phyloP scores from a whole-genome alignment of 164 flowering plant genomes.

The Sedum album region DNA sequence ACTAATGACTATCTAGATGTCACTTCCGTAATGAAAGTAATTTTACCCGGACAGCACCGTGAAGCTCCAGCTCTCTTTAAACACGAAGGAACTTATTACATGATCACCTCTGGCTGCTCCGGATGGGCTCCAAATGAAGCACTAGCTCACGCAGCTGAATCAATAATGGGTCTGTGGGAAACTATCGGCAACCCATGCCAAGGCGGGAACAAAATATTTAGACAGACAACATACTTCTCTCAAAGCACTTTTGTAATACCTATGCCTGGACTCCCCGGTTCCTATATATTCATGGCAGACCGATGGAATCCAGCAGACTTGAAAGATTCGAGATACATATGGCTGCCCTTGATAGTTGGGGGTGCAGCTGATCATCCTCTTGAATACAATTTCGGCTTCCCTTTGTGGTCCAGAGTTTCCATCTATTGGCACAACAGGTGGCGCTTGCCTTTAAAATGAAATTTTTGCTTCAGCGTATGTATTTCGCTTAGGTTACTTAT shows the following conservation, averaged over 20 bases:
- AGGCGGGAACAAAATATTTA: slow-evolving; percentile 71
- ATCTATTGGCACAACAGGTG: slow-evolving; percentile 87
- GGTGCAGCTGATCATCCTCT: slow-evolving; percentile 79
- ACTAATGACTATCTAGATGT: slow-evolving; percentile 77
- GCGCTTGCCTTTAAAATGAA: too few relatives aligned
- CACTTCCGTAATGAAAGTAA: slow-evolving; percentile 35
- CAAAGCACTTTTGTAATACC: slow-evolving; percentile 87
- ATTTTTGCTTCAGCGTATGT: too few relatives aligned
- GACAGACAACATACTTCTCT: slow-evolving; percentile 70
- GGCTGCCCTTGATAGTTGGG: slow-evolving; percentile 78
- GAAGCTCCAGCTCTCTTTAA: slow-evolving; percentile 97
- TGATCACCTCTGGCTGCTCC: slow-evolving; percentile 94
- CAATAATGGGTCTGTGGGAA: slow-evolving; percentile 95
- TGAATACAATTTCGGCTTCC: slow-evolving; percentile 83
- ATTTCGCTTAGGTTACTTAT: too few relatives aligned
- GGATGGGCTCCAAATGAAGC: slow-evolving; percentile 99
- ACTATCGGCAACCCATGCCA: slow-evolving; percentile 83
- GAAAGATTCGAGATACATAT: slow-evolving; percentile 83
- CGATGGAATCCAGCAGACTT: slow-evolving; percentile 84
- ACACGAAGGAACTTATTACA: slow-evolving; percentile 75
- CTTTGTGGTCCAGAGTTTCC: slow-evolving; percentile 87
- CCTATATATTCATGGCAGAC: slow-evolving; percentile 86
- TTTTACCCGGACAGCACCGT: slow-evolving; percentile 74
- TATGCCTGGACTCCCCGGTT: slow-evolving; percentile 47
- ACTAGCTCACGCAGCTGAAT: slow-evolving; percentile 85